Conservation (phyloP, 2,329 filamentous ascomycete genomes). For the Coccinonectria pachysandricola region DNA sequence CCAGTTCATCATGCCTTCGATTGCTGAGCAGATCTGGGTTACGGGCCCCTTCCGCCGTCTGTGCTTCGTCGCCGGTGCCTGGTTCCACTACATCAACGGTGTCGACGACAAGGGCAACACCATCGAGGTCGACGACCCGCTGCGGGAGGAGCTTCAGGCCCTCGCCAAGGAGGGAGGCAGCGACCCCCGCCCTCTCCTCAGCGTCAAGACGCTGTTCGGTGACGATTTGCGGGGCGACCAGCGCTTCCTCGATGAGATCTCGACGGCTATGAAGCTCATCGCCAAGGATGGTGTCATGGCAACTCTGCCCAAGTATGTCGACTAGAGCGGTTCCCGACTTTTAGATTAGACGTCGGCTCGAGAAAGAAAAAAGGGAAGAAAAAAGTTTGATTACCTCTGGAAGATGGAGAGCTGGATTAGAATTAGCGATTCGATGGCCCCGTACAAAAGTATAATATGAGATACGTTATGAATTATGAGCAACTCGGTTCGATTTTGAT, state of each 20-base stretch:
- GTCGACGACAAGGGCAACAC: constrained; percentile 35
- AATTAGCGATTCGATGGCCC: no score
- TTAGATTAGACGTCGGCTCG: no score
- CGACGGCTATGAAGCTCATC: constrained; percentile 37
- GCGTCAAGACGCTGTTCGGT: constrained; percentile 37
- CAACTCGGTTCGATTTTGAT: no score
- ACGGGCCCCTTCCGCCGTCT: constrained; percentile 35
- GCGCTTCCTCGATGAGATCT: constrained; percentile 36
- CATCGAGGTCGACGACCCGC: constrained; percentile 35
- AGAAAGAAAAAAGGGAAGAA: no score
- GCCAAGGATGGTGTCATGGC: constrained; percentile 36
- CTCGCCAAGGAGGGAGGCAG: constrained; percentile 33
- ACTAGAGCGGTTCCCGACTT: no score
- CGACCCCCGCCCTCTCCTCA: constrained; percentile 32
- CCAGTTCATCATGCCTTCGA: constrained; percentile 38
- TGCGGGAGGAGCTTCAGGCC: constrained; percentile 36
- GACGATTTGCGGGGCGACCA: constrained; percentile 38
- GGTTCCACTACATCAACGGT: constrained; percentile 43
- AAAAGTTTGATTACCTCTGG: no score
- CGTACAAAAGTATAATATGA: no score
- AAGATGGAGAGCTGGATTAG: no score
- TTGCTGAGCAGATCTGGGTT: constrained; percentile 36
- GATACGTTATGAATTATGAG: no score
- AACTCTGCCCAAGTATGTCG: constrained; percentile 38
- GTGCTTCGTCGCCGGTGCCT: constrained; percentile 36